phyloP scores from a whole-genome alignment of 2,329 filamentous ascomycete genomes.

The Ophiostoma triangulosporum region DNA sequence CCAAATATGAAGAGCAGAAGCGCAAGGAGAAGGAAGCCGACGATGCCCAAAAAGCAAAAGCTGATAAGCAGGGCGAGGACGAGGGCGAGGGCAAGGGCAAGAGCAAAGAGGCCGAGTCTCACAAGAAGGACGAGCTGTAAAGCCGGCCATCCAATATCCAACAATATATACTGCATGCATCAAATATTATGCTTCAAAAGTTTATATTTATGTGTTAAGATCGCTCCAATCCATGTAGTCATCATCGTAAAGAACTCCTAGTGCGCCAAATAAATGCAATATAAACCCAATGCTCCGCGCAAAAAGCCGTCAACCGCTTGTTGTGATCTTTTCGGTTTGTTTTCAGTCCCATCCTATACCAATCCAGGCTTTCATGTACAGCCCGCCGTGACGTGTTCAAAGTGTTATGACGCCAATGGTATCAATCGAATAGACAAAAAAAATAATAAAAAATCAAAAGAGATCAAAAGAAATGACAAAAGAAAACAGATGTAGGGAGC shows the following conservation, averaged over 20 bases:
- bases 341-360: constrained; percentile 1
- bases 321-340: constrained; percentile 1
- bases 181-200: too few relatives aligned
- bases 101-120: background rate
- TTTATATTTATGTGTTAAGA: background rate
- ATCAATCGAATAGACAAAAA: background rate
- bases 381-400: background rate
- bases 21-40: background rate
- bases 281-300: background rate
- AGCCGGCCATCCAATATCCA: too few relatives aligned
- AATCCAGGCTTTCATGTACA: background rate
- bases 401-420: background rate
- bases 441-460: background rate
- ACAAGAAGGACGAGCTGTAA: constrained; percentile 1
- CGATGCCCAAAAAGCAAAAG: background rate
- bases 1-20: constrained; percentile 11
- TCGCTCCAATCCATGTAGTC: background rate
- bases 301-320: constrained; percentile 2
- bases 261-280: background rate
- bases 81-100: background rate
- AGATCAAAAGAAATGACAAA: background rate
- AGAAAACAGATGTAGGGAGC: too few relatives aligned
- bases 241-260: background rate
- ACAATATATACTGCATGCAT: background rate
- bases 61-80: background rate